phyloP scores from a whole-genome alignment of 768 basidiomycete species.

The Chalciporus sphaerocephalus region DNA sequence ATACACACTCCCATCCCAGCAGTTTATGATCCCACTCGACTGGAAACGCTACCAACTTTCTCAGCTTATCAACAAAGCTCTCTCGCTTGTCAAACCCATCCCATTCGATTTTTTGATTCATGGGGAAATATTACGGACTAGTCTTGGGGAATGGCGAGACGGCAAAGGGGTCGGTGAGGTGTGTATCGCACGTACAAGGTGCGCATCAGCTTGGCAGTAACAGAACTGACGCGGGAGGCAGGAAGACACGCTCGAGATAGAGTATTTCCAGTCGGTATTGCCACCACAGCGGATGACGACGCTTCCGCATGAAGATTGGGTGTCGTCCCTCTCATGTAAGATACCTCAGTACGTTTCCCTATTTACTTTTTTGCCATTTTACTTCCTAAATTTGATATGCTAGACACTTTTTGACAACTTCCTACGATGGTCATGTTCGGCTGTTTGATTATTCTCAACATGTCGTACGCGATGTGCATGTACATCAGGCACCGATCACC shows the following conservation, averaged over 20 bases:
- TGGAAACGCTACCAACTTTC: conserved; percentile 98
- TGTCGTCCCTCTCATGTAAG: conserved; percentile 71
- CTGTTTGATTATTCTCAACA: conserved; percentile 69
- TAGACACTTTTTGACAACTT: conserved; percentile 71
- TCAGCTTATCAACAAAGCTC: conserved; percentile 92
- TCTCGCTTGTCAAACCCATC: conserved; percentile 65
- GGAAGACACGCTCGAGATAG: conserved; percentile 90
- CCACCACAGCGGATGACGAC: conserved; percentile 79
- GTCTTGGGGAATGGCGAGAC: conserved; percentile 69
- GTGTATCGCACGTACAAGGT: background rate
- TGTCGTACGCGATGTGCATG: conserved; percentile 42
- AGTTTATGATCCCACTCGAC: conserved; percentile 85
- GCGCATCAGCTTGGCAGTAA: background rate
- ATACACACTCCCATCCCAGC: conserved; percentile 78
- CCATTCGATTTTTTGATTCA: conserved; percentile 92
- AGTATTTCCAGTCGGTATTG: conserved; percentile 86
- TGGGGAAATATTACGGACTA: conserved; percentile 73
- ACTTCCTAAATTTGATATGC: background rate
- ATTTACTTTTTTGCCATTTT: background rate
- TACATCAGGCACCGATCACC: conserved; percentile 66
- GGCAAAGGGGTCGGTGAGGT: conserved; percentile 73
- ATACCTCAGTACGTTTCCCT: conserved; percentile 13
- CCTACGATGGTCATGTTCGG: conserved; percentile 77
- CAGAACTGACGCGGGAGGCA: conserved; percentile 27
- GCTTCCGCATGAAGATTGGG: conserved; percentile 91